Evolutionary conservation across 805 yeast genomes (phyloP).

Genomic region (Wickerhamiella sorbophila): DNA sequence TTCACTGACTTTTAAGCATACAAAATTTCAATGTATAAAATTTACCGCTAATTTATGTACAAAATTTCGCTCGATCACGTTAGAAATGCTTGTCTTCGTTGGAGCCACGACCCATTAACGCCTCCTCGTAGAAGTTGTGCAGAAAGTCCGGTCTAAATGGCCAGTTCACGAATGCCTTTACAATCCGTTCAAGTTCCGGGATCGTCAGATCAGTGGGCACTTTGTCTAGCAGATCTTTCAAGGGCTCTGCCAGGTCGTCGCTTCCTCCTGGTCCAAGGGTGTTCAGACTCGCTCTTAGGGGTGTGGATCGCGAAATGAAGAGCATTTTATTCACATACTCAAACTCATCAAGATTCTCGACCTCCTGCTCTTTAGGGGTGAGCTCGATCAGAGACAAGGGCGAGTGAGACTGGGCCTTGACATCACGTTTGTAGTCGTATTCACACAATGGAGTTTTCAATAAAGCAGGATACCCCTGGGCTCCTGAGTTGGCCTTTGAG

Average conservation of each 20-base stretch:
- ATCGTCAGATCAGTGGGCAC: constrained; percentile 35
- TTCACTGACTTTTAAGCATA: not conserved
- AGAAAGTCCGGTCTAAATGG: constrained; percentile 64
- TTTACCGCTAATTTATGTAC: not conserved
- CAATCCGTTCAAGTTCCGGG: constrained; percentile 41
- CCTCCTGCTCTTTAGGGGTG: constrained; percentile 31
- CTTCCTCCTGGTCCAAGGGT: constrained; percentile 71
- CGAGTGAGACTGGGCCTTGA: constrained; percentile 12
- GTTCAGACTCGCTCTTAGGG: constrained; percentile 34
- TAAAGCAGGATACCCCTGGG: constrained; percentile 8
- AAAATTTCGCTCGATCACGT: not conserved
- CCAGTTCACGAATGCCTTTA: constrained; percentile 51
- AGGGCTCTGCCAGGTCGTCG: constrained; percentile 24
- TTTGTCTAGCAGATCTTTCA: constrained; percentile 30
- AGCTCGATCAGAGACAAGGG: constrained; percentile 42
- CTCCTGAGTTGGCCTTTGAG: constrained; percentile 19
- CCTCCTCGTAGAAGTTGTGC: constrained; percentile 30
- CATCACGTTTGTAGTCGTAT: constrained; percentile 7
- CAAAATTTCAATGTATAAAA: too few species aligned
- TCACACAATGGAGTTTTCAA: constrained; percentile 10
- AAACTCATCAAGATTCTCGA: constrained; percentile 39
- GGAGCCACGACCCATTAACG: not conserved
- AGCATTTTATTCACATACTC: constrained; percentile 55
- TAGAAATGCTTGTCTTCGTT: not conserved
- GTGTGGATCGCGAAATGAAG: constrained; percentile 34